A percentile compares a stretch with the other conserved stretches of the same genome.
phyloP scores from a whole-genome alignment of 768 basidiomycete genomes.

The Naganishia randhawae region DNA sequence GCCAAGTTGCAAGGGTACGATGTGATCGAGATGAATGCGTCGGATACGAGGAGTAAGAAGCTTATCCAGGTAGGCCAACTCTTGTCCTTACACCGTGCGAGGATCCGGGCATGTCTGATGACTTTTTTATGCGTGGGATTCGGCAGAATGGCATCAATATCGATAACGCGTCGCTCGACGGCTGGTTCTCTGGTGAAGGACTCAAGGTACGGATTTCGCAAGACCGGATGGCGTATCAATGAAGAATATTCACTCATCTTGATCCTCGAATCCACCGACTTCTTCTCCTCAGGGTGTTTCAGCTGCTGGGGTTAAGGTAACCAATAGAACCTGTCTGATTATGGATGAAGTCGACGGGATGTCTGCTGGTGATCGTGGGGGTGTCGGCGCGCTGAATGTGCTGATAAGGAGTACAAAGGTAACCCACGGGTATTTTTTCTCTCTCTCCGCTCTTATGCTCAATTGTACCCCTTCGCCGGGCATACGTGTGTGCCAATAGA shows the following conservation, averaged over 20 bases:
- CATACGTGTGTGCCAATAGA: slow-evolving; percentile 56
- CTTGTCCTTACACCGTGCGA: background rate
- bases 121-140: background rate
- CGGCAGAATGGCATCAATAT: slow-evolving; percentile 79
- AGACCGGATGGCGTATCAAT: no score
- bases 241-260: no score
- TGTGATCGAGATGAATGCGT: slow-evolving; percentile 93
- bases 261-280: no score
- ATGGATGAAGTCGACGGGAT: slow-evolving; percentile 99
- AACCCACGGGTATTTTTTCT: slow-evolving; percentile 9
- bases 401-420: slow-evolving; percentile 92
- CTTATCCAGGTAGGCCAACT: slow-evolving; percentile 70
- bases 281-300: slow-evolving; percentile 52
- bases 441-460: background rate
- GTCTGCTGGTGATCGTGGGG: slow-evolving; percentile 95
- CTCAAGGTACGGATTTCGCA: slow-evolving; percentile 40
- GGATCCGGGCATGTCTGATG: no score
- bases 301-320: slow-evolving; percentile 70
- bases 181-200: slow-evolving; percentile 56
- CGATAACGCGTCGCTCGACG: slow-evolving; percentile 80
- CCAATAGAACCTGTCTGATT: slow-evolving; percentile 78
- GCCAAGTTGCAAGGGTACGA: slow-evolving; percentile 86
- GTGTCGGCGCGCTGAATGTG: slow-evolving; percentile 85
- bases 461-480: background rate
- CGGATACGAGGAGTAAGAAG: slow-evolving; percentile 92